phyloP scores from a whole-genome alignment of 2,329 filamentous ascomycete genomes.

The Acarospora socialis region DNA sequence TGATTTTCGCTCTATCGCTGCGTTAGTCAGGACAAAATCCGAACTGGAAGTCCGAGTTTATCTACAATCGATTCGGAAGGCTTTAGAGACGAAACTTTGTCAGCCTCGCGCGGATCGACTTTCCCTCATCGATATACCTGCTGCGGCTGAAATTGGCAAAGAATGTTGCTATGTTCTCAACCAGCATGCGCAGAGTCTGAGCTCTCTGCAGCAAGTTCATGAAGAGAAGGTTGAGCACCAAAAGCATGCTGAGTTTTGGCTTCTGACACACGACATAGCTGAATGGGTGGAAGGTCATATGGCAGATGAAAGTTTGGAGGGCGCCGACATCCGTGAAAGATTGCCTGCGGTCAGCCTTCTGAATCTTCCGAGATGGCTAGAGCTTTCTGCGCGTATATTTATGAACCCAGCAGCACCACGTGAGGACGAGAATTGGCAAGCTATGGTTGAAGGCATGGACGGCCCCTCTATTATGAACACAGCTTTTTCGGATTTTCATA shows the following conservation, averaged over 20 bases:
- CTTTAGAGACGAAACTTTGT: slow-evolving; percentile 28
- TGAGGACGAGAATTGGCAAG: slow-evolving; percentile 53
- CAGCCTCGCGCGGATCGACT: slow-evolving; percentile 25
- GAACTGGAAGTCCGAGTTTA: slow-evolving; percentile 60
- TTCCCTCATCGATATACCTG: slow-evolving; percentile 45
- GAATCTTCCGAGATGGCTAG: slow-evolving; percentile 44
- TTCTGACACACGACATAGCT: slow-evolving; percentile 36
- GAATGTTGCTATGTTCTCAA: slow-evolving; percentile 55
- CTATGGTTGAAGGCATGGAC: slow-evolving; percentile 36
- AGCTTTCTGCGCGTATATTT: slow-evolving; percentile 52
- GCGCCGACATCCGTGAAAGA: slow-evolving; percentile 16
- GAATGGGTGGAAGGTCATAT: slow-evolving; percentile 16
- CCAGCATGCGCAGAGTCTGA: slow-evolving; percentile 50
- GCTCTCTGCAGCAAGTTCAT: slow-evolving; percentile 46
- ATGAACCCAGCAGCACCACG: slow-evolving; percentile 52
- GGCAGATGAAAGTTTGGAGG: slow-evolving; percentile 14
- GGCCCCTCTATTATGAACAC: slow-evolving; percentile 60
- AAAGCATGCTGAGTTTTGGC: slow-evolving; percentile 51
- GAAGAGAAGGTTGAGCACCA: slow-evolving; percentile 46
- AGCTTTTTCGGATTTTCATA: slow-evolving; percentile 61
- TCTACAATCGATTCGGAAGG: slow-evolving; percentile 45
- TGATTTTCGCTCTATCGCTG: slow-evolving; percentile 47
- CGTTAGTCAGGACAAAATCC: slow-evolving; percentile 54
- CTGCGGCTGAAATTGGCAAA: slow-evolving; percentile 56
- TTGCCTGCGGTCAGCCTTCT: slow-evolving; percentile 44